Conservation (phyloP, 176 grass and related monocot species). For the Puccinellia tenuiflora region DNA sequence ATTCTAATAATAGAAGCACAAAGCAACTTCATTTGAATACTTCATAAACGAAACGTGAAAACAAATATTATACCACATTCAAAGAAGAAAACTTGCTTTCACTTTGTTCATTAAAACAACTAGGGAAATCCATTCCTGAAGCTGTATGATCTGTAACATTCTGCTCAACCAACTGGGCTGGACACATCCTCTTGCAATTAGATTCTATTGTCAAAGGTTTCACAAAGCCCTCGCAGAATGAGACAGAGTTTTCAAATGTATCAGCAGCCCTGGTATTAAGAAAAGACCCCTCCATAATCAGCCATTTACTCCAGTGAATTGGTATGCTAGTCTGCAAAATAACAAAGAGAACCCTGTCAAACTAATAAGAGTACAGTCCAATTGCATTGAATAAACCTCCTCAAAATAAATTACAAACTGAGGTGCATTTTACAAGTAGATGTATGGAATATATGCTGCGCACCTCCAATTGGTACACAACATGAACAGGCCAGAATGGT, state of each 20-base stretch:
- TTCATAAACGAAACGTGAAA: neutral
- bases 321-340: constrained; percentile 34
- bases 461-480: constrained; percentile 62
- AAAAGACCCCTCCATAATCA: constrained; percentile 36
- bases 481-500: constrained; percentile 69
- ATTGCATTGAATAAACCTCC: constrained; percentile 13
- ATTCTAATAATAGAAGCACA: constrained; percentile 1
- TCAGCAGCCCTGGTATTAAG: constrained; percentile 31
- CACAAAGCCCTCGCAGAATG: constrained; percentile 48
- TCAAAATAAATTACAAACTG: constrained; percentile 6
- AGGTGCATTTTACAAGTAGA: constrained; percentile 22
- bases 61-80: constrained; percentile 31
- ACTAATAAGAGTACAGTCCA: neutral
- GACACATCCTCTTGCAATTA: constrained; percentile 32
- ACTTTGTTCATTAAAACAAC: constrained; percentile 15
- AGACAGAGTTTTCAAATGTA: constrained; percentile 34
- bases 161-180: constrained; percentile 16
- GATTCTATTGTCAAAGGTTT: constrained; percentile 48
- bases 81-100: constrained; percentile 9
- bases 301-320: constrained; percentile 74
- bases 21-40: constrained; percentile 9
- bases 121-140: constrained; percentile 29
- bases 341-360: neutral
- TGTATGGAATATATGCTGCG: constrained; percentile 11
- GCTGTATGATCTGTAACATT: constrained; percentile 17